A percentile compares a stretch with the other conserved stretches of the same genome.
Evolutionary conservation across 257 asterid species (phyloP).

Genomic region (Fraxinus americana): DNA sequence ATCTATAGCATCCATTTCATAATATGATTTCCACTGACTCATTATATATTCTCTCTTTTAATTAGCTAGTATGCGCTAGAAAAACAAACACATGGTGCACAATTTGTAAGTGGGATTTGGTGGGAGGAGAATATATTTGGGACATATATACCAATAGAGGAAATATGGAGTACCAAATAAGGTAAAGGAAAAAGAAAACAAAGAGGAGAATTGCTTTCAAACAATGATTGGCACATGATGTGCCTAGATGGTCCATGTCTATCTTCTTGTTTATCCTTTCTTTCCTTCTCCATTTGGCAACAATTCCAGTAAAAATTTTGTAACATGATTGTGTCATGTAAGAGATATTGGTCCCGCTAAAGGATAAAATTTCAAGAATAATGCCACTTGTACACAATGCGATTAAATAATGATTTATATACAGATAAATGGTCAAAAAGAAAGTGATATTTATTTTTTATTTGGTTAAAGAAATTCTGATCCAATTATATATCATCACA

Average conservation of each 20-base stretch:
- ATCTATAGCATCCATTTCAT: neutral
- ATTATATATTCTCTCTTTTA: neutral
- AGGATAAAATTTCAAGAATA: too few species aligned
- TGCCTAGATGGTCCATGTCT: constrained; percentile 35
- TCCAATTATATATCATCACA: too few species aligned
- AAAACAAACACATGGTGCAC: constrained; percentile 9
- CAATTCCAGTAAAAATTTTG: constrained; percentile 11
- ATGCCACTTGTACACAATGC: too few species aligned
- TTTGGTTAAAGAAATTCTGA: too few species aligned
- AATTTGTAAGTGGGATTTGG: constrained; percentile 28
- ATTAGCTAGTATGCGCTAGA: neutral
- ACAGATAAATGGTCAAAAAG: too few species aligned
- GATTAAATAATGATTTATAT: too few species aligned
- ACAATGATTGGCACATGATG: constrained; percentile 28
- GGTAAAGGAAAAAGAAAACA: constrained; percentile 21
- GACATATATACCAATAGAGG: constrained; percentile 25
- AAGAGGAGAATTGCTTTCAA: neutral
- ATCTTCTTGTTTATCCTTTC: neutral
- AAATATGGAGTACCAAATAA: constrained; percentile 32
- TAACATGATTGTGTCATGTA: too few species aligned
- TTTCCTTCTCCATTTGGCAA: constrained; percentile 33
- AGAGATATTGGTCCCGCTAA: too few species aligned
- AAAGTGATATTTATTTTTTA: too few species aligned
- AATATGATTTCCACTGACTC: neutral
- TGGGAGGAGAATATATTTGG: constrained; percentile 41